Evolutionary conservation across 768 basidiomycete genomes (phyloP), one percentile per base, ranked within the genome.

Genomic region (Termitomyces heimii): DNA sequence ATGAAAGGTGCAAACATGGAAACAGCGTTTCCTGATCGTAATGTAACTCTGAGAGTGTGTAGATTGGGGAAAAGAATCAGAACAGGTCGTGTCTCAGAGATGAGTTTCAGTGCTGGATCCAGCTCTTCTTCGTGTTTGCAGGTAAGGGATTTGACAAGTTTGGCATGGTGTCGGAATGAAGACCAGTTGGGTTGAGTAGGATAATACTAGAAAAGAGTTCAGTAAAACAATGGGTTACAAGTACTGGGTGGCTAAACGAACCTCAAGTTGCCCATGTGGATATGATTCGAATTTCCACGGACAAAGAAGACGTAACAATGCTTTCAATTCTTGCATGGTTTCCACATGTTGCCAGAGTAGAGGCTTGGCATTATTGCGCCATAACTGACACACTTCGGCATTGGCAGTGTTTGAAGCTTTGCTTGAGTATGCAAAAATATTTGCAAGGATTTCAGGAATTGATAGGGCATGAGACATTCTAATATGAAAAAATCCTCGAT

Each of bases 351-450:
- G 8, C 52, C 40, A 53, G 13, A 43, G 40, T 28, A 43, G 9
- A n/a, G 12, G 40, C 9, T 40, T 22, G n/a, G 6, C 5, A 43
- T 31, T 53, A 26, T 53, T 4, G 52, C 32, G 24, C 52, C 52
- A 53, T 13, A 37, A 5, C n/a, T 9, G 39, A 24, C 40, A 53
- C n/a, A 53, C 52, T 53, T 32, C 40, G 43, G 52, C 24, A 10
- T 53, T 53, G 16, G 16, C 52, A n/a, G 52, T n/a, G n/a, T 53
- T 53, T 10, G 52, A 53, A 14, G 26, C 52, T 29, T 53, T 53
- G 18, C n/a, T 40, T 29, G 52, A 53, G 43, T 26, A 43, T 13
- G 22, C 6, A 5, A 53, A 55, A 24, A 55, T 24, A 6, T 28
- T 22, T 2, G 26, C 18, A 6, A 55, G 34, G n/a, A 55, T 20